These are phyloP conservation scores for Pichia sp. DNA, from an alignment of 1,139 yeast genomes.

Conservation along the genomic window DNA sequence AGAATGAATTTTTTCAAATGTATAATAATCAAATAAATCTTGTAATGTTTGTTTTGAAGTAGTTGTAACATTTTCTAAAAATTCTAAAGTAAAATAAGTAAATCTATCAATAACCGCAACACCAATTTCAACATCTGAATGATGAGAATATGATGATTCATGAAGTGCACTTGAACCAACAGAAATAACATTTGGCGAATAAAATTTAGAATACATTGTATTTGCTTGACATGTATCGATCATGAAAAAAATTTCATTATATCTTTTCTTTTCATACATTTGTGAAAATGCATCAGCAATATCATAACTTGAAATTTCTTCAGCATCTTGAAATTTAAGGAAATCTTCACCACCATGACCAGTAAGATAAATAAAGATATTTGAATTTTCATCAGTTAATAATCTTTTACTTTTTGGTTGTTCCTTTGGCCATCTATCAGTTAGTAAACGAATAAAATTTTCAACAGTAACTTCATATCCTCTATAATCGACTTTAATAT, in stretches of 20 bases:
- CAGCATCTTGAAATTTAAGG: slow-evolving; percentile 96
- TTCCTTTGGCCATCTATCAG: slow-evolving; percentile 92
- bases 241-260: slow-evolving; percentile 94
- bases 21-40: slow-evolving; percentile 78
- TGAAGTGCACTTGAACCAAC: slow-evolving; percentile 90
- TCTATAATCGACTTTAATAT: slow-evolving; percentile 91
- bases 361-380: slow-evolving; percentile 89
- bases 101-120: slow-evolving; percentile 97
- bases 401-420: slow-evolving; percentile 90
- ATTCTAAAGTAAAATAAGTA: slow-evolving; percentile 87
- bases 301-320: slow-evolving; percentile 92
- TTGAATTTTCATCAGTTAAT: slow-evolving; percentile 88
- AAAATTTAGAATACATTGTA: slow-evolving; percentile 90
- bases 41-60: slow-evolving; percentile 70
- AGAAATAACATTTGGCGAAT: slow-evolving; percentile 87
- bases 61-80: slow-evolving; percentile 72
- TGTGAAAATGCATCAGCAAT: slow-evolving; percentile 96
- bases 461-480: slow-evolving; percentile 99
- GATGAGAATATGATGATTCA: slow-evolving; percentile 92
- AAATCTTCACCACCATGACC: slow-evolving; percentile 99
- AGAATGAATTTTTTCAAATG: slow-evolving; percentile 81
- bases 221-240: slow-evolving; percentile 98
- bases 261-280: slow-evolving; percentile 92
- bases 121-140: slow-evolving; percentile 91
- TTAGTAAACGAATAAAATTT: slow-evolving; percentile 78